Evolutionary conservation across 768 basidiomycete species (phyloP).

Genomic region (Serendipita indica): DNA sequence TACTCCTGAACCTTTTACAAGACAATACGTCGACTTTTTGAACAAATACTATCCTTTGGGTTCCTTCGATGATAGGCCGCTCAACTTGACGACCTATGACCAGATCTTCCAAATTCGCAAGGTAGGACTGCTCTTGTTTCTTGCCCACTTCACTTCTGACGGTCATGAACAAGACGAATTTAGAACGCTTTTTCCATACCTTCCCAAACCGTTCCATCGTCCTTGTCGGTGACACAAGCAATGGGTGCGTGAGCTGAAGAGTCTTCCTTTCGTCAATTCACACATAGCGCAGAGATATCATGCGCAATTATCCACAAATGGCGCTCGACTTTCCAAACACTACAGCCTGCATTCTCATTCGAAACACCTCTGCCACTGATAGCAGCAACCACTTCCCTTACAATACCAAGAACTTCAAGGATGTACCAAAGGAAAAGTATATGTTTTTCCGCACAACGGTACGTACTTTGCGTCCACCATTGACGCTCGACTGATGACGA

Average conservation of each 20-base stretch:
- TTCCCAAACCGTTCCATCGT: conserved; percentile 23
- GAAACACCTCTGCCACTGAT: conserved; percentile 24
- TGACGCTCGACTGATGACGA: background rate
- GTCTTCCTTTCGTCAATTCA: background rate
- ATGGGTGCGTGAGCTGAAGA: conserved; percentile 2
- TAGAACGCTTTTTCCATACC: conserved; percentile 22
- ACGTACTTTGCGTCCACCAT: background rate
- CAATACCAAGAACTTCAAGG: conserved; percentile 22
- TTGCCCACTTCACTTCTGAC: background rate
- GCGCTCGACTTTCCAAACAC: conserved; percentile 17
- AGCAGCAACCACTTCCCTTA: conserved; percentile 23
- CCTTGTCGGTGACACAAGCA: conserved; percentile 14
- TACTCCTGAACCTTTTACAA: conserved; percentile 23
- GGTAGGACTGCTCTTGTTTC: conserved; percentile 12
- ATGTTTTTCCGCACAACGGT: conserved; percentile 8
- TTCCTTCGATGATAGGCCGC: conserved; percentile 23
- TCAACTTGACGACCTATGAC: conserved; percentile 22
- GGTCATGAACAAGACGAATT: conserved; percentile 6
- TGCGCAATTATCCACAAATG: conserved; percentile 12
- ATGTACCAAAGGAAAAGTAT: conserved; percentile 20
- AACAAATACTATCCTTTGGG: conserved; percentile 23
- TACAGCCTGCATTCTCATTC: conserved; percentile 22
- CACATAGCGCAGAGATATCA: conserved; percentile 10
- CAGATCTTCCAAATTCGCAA: conserved; percentile 21
- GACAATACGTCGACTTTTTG: conserved; percentile 23